Evolutionary conservation across 495 filamentous ascomycete species (phyloP), one percentile per base, ranked within the genome.

Genomic region (Aspergillus incahuasiensis): DNA sequence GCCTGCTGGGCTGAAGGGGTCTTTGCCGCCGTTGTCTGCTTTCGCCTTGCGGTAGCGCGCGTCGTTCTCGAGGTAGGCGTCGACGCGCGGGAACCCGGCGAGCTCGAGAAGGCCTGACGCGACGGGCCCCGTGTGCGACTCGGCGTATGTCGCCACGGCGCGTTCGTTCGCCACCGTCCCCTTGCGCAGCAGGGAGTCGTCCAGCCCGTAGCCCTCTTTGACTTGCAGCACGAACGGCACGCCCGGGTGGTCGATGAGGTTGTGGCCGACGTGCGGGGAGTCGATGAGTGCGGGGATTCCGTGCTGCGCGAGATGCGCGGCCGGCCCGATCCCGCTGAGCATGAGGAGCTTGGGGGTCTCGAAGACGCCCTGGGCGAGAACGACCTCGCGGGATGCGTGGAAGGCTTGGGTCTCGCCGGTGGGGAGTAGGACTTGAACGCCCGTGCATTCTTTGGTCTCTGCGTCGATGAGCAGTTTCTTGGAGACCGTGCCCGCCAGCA

Each of bases 1-100:
- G 21, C 77, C 78, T 28, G 62, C 77, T 6, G 84, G 83, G 6
- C 79, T 77, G 59, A 85, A 84, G 11, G 82, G 82, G 56, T 85
- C 82, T 4, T 74, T 55, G 0, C 76, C 77, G 4, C 76, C 78
- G 65, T 82, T 82, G 3, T 60, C 64, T 21, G 68, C 71, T 59
- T 81, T 81, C 28, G 72, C 70, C 16, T 74, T 68, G 15, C 66
- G 68, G 57, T 83, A 86, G 51, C 74, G 74, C 4, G 72, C 68
- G 48, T 72, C 73, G 19, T 72, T 74, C 51, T 73, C 66, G 7
- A 83, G 65, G 18, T 72, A 69, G 39, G 78, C 63, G 55, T 85
- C 81, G 55, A 82, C 79, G 19, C 81, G 80, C 3, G 79, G 80
- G 52, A 83, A 78, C 20, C 76, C 81, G 20, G 83, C 76, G 6